Percentiles rank a stretch among this genome's conserved stretches.
These are phyloP conservation scores for Kwoniella sp. DNA, from an alignment of 768 basidiomycete genomes.

Conservation along the genomic window DNA sequence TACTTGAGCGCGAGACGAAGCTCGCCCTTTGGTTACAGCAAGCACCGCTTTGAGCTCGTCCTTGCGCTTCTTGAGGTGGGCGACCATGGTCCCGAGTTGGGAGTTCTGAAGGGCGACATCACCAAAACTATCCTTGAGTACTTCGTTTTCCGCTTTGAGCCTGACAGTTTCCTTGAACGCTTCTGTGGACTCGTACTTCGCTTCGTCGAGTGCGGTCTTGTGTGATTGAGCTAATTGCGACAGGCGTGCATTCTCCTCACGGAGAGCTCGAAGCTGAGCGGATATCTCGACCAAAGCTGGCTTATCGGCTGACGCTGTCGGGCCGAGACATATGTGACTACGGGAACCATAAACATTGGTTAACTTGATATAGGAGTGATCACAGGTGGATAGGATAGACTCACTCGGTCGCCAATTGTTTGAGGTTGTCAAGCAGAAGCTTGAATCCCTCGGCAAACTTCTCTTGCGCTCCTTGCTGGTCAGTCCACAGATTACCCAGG, in stretches of 20 bases:
- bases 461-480: background rate
- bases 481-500: background rate
- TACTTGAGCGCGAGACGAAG: background rate
- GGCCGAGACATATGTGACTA: background rate
- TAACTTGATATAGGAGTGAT: too few species aligned
- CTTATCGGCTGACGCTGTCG: background rate
- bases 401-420: background rate
- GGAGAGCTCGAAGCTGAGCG: background rate
- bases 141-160: slow-evolving; percentile 1
- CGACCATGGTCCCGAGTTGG: background rate
- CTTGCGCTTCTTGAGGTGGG: background rate
- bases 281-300: background rate
- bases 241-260: background rate
- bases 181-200: background rate
- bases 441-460: background rate
- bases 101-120: background rate
- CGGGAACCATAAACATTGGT: background rate
- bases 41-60: background rate
- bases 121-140: background rate
- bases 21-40: background rate
- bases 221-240: background rate
- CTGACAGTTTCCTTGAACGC: slow-evolving; percentile 1
- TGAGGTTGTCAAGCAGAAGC: background rate
- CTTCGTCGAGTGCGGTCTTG: slow-evolving; percentile 6
- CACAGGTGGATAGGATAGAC: too few species aligned